Evolutionary conservation across 208 protist genomes (phyloP).

Genomic region (Histomonas meleagridis): DNA sequence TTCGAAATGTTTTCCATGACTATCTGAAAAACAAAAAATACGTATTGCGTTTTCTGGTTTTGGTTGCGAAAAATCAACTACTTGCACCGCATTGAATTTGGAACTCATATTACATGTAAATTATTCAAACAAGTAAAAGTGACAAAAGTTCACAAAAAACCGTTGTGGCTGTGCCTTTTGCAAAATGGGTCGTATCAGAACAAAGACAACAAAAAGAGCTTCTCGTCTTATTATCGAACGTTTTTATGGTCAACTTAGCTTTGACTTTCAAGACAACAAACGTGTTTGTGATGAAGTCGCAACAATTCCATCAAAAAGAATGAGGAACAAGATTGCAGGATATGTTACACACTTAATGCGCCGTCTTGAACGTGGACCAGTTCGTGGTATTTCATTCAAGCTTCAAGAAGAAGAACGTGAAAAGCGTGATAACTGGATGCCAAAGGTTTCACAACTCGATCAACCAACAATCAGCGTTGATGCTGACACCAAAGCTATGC

Average conservation of each 20-base stretch:
- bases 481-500: constrained; percentile 48
- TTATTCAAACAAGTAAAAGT: too few species aligned
- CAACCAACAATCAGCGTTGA: constrained; percentile 41
- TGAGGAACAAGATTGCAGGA: constrained; percentile 99
- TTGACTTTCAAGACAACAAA: constrained; percentile 99
- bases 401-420: constrained; percentile 99
- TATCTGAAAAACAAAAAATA: constrained; percentile 8
- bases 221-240: constrained; percentile 96
- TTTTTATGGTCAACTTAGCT: constrained; percentile 93
- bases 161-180: not conserved
- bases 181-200: constrained; percentile 88
- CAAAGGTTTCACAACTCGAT: constrained; percentile 70
- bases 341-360: constrained; percentile 71
- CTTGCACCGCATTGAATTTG: too few species aligned
- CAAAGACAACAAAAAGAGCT: constrained; percentile 99
- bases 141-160: too few species aligned
- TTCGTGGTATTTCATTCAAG: constrained; percentile 98
- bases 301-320: constrained; percentile 90
- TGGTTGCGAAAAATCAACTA: too few species aligned
- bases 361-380: constrained; percentile 69
- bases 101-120: too few species aligned
- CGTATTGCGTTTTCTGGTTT: not conserved
- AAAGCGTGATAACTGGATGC: constrained; percentile 96
- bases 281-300: constrained; percentile 79
- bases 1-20: not conserved